Base-by-base conservation (phyloP, 345 rosid genomes). In the Hypericum androsaemum region DNA sequence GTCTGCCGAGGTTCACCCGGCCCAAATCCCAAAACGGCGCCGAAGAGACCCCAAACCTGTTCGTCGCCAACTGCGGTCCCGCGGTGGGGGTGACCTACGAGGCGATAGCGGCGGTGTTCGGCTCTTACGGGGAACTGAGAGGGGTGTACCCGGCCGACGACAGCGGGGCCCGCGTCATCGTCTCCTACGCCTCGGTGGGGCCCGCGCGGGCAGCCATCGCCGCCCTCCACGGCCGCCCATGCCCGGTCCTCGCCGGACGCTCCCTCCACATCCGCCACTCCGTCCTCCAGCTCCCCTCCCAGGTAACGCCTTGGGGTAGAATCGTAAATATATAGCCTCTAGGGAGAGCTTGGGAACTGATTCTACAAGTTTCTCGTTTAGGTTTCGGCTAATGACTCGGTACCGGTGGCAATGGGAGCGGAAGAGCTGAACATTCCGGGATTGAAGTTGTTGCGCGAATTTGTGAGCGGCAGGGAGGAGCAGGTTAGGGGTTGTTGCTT, bases 51-150 rank as follows among this genome's bases (percentile, higher is more conserved):
- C 66, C 77, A 9, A 79, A 87, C 54, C 86, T 90, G 6, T 87
- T 67, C 59, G 92, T 87, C 41, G 98, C 96, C 46, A 90, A 90
- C 57, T 90, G 98, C 38, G 98, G 98, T 8, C 98, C 98, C 22
- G 82, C 82, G 0, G 87, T 87, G 10, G 96, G 96, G 35, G 47
- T 82, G 6, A 73, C 96, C 13, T 64, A 71, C 50, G 87, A 79
- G 47, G 52, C 67, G 5, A 78, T 90, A 42, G 62, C 69, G 28
- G 69, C 81, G 32, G 86, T 58, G 51, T 90, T 90, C 59, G 49
- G 77, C 53, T 53, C 55, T 1, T 90, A 79, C 64, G 98, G 98
- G 6, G 63, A 67, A 42, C 82, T 87, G 38, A 69, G 49, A 8
- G 98, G 89, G 48, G 84, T 87, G 1, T 71, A 72, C 63, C 74